Conservation (phyloP, 1,284 basidiomycete genomes). For the Macrocybe sp. region DNA sequence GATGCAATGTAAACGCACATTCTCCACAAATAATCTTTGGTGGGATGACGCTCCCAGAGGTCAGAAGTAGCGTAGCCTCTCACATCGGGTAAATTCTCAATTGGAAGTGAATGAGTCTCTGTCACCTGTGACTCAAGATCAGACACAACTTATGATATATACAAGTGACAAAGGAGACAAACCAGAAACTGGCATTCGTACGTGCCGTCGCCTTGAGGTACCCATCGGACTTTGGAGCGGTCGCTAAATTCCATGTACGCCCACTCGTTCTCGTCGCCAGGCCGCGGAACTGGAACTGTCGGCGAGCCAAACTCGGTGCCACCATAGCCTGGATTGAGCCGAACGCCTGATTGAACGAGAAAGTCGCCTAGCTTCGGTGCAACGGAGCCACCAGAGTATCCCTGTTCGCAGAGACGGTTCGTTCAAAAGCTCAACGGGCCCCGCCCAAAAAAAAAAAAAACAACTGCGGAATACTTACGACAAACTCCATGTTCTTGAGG, state of each 20-base stretch:
- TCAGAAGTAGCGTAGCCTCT: conserved; percentile 31
- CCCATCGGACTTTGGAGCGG: conserved; percentile 25
- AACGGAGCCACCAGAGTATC: conserved; percentile 16
- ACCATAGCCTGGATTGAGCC: conserved; percentile 13
- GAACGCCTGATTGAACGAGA: conserved; percentile 14
- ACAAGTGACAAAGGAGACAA: conserved; percentile 8
- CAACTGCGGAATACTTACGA: conserved; percentile 18
- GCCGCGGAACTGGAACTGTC: not conserved
- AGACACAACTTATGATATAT: not conserved
- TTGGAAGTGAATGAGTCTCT: conserved; percentile 19
- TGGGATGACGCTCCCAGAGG: conserved; percentile 27
- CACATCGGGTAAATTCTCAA: conserved; percentile 18
- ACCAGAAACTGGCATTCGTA: conserved; percentile 36
- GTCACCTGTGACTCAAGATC: conserved; percentile 14
- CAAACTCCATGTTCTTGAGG: conserved; percentile 23
- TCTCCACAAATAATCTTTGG: conserved; percentile 29
- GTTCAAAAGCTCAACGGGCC: not conserved
- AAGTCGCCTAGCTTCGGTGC: conserved; percentile 11
- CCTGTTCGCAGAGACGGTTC: conserved; percentile 5
- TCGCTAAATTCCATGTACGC: conserved; percentile 24
- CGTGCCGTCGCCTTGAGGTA: conserved; percentile 32
- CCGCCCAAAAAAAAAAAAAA: not conserved
- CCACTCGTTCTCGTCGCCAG: conserved; percentile 14
- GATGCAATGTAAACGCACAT: conserved; percentile 23
- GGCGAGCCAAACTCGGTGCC: conserved; percentile 18